A percentile compares a stretch with the other conserved stretches of the same genome.
phyloP scores from a whole-genome alignment of 352 stramenopile genomes.

The Pythium phragmiticola region DNA sequence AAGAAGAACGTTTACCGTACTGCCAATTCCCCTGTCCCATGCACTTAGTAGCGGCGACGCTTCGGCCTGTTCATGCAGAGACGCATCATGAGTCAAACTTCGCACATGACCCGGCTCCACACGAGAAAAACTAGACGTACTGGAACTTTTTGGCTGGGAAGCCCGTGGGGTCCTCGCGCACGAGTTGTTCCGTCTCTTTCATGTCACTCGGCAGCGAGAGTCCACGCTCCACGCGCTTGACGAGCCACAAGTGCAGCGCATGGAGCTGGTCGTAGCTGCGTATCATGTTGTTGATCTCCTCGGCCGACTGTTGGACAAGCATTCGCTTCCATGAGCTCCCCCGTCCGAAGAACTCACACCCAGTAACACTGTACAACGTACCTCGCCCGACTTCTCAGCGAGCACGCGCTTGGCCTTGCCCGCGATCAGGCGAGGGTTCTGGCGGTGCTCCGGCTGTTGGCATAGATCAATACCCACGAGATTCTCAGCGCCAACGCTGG shows the following conservation, averaged over 20 bases:
- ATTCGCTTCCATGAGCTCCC: neutral
- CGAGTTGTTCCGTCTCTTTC: slow-evolving; percentile 76
- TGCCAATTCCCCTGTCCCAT: neutral
- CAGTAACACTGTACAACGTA: slow-evolving; percentile 32
- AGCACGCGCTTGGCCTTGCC: slow-evolving; percentile 85
- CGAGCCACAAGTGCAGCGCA: slow-evolving; percentile 71
- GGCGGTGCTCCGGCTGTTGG: slow-evolving; percentile 52
- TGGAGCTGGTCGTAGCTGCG: slow-evolving; percentile 82
- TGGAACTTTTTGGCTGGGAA: slow-evolving; percentile 84
- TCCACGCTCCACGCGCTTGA: slow-evolving; percentile 78
- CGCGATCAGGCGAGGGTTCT: slow-evolving; percentile 77
- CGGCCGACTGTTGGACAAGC: slow-evolving; percentile 43
- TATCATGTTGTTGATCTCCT: slow-evolving; percentile 88
- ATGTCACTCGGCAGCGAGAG: slow-evolving; percentile 71
- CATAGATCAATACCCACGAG: neutral
- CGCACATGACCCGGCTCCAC: neutral
- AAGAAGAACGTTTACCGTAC: slow-evolving; percentile 3
- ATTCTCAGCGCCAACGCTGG: neutral
- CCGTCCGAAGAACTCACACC: neutral
- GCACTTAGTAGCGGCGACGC: slow-evolving; percentile 58
- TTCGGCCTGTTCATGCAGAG: slow-evolving; percentile 44
- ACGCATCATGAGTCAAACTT: neutral
- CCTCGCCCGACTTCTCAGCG: slow-evolving; percentile 76
- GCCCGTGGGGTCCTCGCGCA: slow-evolving; percentile 81
- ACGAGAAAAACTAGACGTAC: slow-evolving; percentile 25